phyloP scores from a whole-genome alignment of 2,329 filamentous ascomycete species.

The Cadophora sp. region DNA sequence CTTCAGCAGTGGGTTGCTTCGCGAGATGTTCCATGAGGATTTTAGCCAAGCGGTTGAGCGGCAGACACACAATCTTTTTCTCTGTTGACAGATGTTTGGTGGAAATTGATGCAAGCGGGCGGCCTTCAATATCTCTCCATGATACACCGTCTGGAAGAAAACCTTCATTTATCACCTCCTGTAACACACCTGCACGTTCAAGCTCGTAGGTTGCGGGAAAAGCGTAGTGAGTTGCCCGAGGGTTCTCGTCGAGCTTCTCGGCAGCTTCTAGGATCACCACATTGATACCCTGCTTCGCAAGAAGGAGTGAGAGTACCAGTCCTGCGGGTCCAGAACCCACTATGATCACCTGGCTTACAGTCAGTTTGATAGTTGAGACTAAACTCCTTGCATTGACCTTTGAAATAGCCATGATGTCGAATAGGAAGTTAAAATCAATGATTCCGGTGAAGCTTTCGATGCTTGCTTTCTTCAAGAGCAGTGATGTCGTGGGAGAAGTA shows the following conservation, averaged over 20 bases:
- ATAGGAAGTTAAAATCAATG: background rate
- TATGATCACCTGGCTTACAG: conserved; percentile 43
- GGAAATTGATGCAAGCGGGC: background rate
- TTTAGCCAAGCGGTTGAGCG: background rate
- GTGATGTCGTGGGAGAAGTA: too few species aligned
- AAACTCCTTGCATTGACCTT: background rate
- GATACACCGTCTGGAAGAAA: conserved; percentile 50
- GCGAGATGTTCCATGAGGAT: background rate
- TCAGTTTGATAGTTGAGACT: too few species aligned
- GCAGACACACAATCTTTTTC: conserved; percentile 9
- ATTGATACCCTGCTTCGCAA: conserved; percentile 58
- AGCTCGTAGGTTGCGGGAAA: conserved; percentile 63
- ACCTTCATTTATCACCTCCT: conserved; percentile 52
- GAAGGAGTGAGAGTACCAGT: conserved; percentile 48
- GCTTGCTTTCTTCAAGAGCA: too few species aligned
- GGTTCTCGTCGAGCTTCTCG: conserved; percentile 60
- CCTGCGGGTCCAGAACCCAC: conserved; percentile 51
- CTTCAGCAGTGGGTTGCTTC: conserved; percentile 25
- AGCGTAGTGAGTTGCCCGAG: conserved; percentile 67
- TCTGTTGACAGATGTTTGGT: background rate
- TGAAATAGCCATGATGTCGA: background rate
- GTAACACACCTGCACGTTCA: conserved; percentile 61
- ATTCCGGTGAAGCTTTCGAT: too few species aligned
- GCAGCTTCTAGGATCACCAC: conserved; percentile 61
- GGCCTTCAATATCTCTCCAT: conserved; percentile 51